phyloP scores from a whole-genome alignment of 805 yeast genomes.

The Candida ponderosae region DNA sequence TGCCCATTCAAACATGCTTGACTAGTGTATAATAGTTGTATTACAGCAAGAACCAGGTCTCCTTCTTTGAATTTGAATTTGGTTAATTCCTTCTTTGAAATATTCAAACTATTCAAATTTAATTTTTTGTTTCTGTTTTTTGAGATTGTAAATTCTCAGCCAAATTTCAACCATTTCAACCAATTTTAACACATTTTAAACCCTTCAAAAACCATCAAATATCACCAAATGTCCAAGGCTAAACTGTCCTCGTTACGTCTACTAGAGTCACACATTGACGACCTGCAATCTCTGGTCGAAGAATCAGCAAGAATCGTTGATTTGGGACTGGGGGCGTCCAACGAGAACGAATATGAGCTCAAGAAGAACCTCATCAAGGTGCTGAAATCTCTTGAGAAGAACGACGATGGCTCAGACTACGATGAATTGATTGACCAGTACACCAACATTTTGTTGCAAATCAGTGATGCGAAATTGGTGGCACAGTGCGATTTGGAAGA shows the following conservation, averaged over 20 bases:
- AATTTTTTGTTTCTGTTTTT: too few relatives aligned
- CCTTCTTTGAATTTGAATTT: too few relatives aligned
- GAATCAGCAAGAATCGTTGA: conserved; percentile 14
- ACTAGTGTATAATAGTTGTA: not conserved
- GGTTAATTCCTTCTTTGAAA: too few relatives aligned
- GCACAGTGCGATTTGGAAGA: conserved; percentile 10
- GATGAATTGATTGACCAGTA: conserved; percentile 19
- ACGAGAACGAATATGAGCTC: conserved; percentile 15
- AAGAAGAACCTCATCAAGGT: conserved; percentile 15
- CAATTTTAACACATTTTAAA: too few relatives aligned
- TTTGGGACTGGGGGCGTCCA: conserved; percentile 6
- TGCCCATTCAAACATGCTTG: conserved; percentile 75
- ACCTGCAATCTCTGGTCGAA: conserved; percentile 14
- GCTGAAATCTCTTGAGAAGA: conserved; percentile 15
- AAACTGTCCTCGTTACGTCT: conserved; percentile 15
- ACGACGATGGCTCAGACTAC: conserved; percentile 20
- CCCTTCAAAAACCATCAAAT: too few relatives aligned
- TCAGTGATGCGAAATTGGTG: conserved; percentile 1
- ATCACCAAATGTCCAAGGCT: too few relatives aligned
- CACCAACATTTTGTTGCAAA: conserved; percentile 3
- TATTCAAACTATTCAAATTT: too few relatives aligned
- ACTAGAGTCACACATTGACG: conserved; percentile 20
- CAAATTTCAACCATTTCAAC: too few relatives aligned
- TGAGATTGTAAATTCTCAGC: too few relatives aligned
- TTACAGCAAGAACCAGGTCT: too few relatives aligned